Conservation (phyloP, 495 filamentous ascomycete species). For the Penicillium macrosclerotiorum region DNA sequence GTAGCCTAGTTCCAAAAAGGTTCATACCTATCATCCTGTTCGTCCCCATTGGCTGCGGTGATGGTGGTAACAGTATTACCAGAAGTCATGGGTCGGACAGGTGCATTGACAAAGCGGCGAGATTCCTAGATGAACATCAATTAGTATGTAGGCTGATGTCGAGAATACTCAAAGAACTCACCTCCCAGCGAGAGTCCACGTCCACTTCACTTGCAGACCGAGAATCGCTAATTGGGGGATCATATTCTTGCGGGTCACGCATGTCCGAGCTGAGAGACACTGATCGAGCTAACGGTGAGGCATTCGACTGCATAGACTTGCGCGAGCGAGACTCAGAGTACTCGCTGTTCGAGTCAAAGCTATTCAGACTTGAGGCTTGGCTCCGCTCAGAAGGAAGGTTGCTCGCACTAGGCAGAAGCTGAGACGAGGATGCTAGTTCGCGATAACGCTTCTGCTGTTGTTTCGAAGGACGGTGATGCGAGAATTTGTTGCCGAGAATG, state of each 20-base stretch:
- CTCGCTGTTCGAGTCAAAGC: conserved; percentile 42
- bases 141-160: conserved; percentile 16
- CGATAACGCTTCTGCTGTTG: conserved; percentile 75
- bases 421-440: conserved; percentile 64
- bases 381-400: conserved; percentile 33
- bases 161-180: conserved; percentile 11
- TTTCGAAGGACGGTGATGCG: conserved; percentile 75
- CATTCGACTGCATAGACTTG: conserved; percentile 35
- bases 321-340: conserved; percentile 38
- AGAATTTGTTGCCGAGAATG: conserved; percentile 96
- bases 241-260: conserved; percentile 22
- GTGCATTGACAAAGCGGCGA: conserved; percentile 37
- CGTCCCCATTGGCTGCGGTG: conserved; percentile 23
- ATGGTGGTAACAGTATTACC: conserved; percentile 27
- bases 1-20: background rate
- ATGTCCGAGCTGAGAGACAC: conserved; percentile 39
- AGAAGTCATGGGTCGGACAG: conserved; percentile 37
- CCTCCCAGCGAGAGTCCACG: conserved; percentile 45
- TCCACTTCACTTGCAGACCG: conserved; percentile 41
- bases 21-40: conserved; percentile 42
- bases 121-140: conserved; percentile 33
- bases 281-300: conserved; percentile 39
- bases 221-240: conserved; percentile 26
- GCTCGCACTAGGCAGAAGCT: conserved; percentile 51
- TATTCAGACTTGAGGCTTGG: conserved; percentile 28